Conservation (phyloP, 345 rosid genomes). For the Arabis alpina region DNA sequence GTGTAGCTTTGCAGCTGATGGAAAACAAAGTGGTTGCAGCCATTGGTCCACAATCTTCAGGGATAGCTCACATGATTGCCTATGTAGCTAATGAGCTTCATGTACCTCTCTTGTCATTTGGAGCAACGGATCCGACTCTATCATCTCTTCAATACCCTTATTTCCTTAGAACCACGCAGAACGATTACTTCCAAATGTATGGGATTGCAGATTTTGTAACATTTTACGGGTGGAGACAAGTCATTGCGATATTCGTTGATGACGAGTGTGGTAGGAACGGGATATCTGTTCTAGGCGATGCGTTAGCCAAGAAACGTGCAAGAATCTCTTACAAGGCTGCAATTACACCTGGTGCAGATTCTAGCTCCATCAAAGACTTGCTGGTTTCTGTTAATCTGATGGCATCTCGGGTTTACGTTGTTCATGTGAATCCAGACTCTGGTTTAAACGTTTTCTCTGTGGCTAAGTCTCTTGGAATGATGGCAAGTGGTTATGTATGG, state of each 20-base stretch:
- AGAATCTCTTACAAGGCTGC: conserved; percentile 82
- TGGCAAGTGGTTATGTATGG: conserved; percentile 81
- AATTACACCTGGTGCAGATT: conserved; percentile 62
- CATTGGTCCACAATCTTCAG: conserved; percentile 97
- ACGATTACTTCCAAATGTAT: conserved; percentile 78
- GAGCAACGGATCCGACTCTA: conserved; percentile 73
- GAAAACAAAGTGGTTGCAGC: conserved; percentile 69
- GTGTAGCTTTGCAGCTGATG: conserved; percentile 92
- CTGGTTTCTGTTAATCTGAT: conserved; percentile 65
- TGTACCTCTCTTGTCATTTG: conserved; percentile 73
- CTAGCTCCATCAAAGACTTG: conserved; percentile 55
- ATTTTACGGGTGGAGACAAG: conserved; percentile 78
- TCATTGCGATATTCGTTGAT: conserved; percentile 82
- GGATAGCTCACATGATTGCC: conserved; percentile 83
- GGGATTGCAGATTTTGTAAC: conserved; percentile 74
- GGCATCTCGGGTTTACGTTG: conserved; percentile 90
- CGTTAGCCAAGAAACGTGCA: conserved; percentile 69
- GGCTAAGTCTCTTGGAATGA: conserved; percentile 83
- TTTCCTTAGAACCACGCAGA: conserved; percentile 71
- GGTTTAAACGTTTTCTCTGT: conserved; percentile 71
- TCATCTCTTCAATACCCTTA: conserved; percentile 67
- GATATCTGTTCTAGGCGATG: conserved; percentile 74
- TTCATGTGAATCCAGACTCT: conserved; percentile 90
- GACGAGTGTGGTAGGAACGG: conserved; percentile 94
- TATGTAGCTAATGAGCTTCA: conserved; percentile 72